Base-by-base conservation (phyloP, 2,329 filamentous ascomycete species). In the Leptographium lundbergii region DNA sequence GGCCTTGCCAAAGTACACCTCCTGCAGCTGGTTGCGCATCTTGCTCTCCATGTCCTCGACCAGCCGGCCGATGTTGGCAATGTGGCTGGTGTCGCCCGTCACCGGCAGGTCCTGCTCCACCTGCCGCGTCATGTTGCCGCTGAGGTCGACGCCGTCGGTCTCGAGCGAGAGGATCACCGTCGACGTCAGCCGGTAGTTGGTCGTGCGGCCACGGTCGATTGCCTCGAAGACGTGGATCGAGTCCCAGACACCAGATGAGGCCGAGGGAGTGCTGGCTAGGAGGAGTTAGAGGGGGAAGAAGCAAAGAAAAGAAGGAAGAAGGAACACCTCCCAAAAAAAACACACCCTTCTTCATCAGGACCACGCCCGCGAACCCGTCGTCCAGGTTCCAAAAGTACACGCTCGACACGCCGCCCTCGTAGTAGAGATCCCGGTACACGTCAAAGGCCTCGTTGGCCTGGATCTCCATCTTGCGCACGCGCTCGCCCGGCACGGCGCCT, bases 31-130 rank as follows among this genome's bases (percentile, higher is more conserved):
- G 73, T 99, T 99, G 65, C 94, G 84, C 94, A 99, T 97, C 81
- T 96, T 96, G 71, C 96, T 84, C 77, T 99, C 94, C 94, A 99
- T 97, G 73, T 99, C 94, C 78, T 99, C 94, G 57, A 99, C 91
- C 69, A 99, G 80, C 64, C 86, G 81, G 60, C 94, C 94, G 61
- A 97, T 89, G 73, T 99, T 99, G 67, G 88, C 89, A 67, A 99
- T 94, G 77, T 99, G 94, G 72, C 88, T 90, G 66, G 88, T 87
- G 73, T 97, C 92, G 67, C 86, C 87, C 48, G 42, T 39, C 45
- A 96, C 89, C 10, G 89, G 84, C 70, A 96, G 78, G 73, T 97
- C 91, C 69, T 88, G 84, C 77, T 99, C 92, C 57, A 96, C 84
- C 78, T 99, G 94, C 62, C 94, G 84, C 61, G 94, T 97, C 91